Base-by-base conservation (phyloP, 208 protist genomes). In the Acanthamoeba lenticulata region DNA sequence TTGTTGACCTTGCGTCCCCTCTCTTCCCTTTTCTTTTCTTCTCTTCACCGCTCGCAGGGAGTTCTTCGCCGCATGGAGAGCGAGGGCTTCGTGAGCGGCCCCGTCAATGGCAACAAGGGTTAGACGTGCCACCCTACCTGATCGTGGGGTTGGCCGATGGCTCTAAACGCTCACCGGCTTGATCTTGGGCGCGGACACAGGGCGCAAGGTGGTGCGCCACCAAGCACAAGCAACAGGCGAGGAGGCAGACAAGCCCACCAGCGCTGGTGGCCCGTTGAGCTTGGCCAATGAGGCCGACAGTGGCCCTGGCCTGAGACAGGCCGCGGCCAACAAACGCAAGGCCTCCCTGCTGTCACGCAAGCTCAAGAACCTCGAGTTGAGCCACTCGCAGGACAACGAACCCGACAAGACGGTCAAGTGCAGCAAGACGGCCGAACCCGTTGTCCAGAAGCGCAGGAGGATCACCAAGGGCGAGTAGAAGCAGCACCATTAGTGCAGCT, bases 361-460 rank as follows among this genome's bases (percentile, higher is more conserved):
- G 49, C 85, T 65, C 4, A 57, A 32, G 42, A 34, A 49, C 27
- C 57, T 90, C 4, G 83, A 90, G 52, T 3, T 67, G 52, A 34
- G 47, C 19, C 13, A 90, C 38, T 90, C 83, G 57, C 83, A 93
- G 29, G 90, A 85, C 24, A 65, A 13, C 32, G 62, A 93, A 45
- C 32, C 34, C 15, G 19, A 13, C 24, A 24, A 77, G 7, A 32
- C 57, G 13, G 49, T 55, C 42, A 77, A 93, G 90, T 93, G 90
- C 67, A 83, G 60, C 44, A 27, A 32, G 19, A 65, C 49, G n/a
- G 90, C 60, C 42, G 90, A 93, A 29, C 83, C 83, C 32, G 27
- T 90, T 21, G 52, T n/a, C 52, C 90, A 85, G 36, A 93, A 93
- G 69, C 57, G 90, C 40, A 17, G 85, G 9, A 91, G 45, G 55